phyloP scores from a whole-genome alignment of 495 filamentous ascomycete genomes.

The Penicillium paradoxum region DNA sequence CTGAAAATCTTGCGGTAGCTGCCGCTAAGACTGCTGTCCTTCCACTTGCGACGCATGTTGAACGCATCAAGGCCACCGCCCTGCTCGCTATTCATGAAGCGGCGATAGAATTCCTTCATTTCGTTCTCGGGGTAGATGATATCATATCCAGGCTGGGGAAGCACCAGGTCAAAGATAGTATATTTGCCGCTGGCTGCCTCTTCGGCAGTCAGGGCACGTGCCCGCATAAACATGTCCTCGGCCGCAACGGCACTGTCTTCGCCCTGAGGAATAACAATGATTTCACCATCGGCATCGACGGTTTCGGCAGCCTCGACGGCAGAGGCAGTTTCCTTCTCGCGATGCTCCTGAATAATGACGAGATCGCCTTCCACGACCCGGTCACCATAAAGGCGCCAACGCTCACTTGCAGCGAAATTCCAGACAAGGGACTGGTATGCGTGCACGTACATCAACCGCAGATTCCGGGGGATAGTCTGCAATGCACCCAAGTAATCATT shows the following conservation, averaged over 20 bases:
- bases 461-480: constrained; percentile 65
- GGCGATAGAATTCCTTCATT: constrained; percentile 72
- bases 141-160: constrained; percentile 90
- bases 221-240: constrained; percentile 63
- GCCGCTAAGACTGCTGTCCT: constrained; percentile 83
- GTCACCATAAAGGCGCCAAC: constrained; percentile 66
- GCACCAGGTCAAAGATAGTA: constrained; percentile 83
- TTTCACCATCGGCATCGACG: constrained; percentile 66
- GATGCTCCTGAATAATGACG: constrained; percentile 60
- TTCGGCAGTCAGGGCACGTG: constrained; percentile 65
- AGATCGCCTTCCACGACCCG: constrained; percentile 81
- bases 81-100: constrained; percentile 73
- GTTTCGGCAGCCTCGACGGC: constrained; percentile 19
- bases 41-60: constrained; percentile 80
- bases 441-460: constrained; percentile 92
- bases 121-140: constrained; percentile 78
- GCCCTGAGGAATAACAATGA: constrained; percentile 54
- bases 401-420: constrained; percentile 76
- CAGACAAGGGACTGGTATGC: constrained; percentile 93
- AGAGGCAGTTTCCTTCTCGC: constrained; percentile 31
- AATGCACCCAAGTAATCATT: constrained; percentile 76
- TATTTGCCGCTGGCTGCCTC: constrained; percentile 78
- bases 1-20: constrained; percentile 80
- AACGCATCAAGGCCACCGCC: constrained; percentile 76
- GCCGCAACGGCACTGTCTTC: constrained; percentile 51